Conservation (phyloP, 495 filamentous ascomycete species). For the Cryomyces minteri region DNA sequence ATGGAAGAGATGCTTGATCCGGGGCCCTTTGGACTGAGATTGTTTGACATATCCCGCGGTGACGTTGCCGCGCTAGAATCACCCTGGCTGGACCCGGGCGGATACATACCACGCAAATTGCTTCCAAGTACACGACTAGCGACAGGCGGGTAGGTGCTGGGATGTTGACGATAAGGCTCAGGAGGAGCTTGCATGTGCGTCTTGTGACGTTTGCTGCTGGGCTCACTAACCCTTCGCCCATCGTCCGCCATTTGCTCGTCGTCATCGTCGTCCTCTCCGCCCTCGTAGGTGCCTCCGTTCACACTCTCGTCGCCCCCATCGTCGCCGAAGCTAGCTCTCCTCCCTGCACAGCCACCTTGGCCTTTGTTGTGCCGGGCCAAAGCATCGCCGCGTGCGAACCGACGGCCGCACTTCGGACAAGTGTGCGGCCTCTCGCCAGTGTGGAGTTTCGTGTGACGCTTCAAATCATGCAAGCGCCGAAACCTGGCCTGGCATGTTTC, state of each 20-base stretch:
- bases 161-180: conserved; percentile 37
- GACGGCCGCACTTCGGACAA: conserved; percentile 80
- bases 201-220: conserved; percentile 27
- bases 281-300: conserved; percentile 54
- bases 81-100: conserved; percentile 9
- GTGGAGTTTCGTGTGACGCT: conserved; percentile 89
- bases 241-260: conserved; percentile 24
- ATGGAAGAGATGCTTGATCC: conserved; percentile 11
- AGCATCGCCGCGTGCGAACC: conserved; percentile 90
- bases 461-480: conserved; percentile 82
- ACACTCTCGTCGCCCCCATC: conserved; percentile 48
- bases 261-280: conserved; percentile 41
- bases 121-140: conserved; percentile 15
- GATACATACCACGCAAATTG: conserved; percentile 12
- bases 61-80: conserved; percentile 7
- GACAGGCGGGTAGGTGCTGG: conserved; percentile 65
- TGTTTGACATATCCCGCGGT: conserved; percentile 9
- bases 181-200: conserved; percentile 16
- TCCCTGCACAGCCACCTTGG: conserved; percentile 84
- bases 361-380: conserved; percentile 91
- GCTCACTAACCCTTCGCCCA: conserved; percentile 33
- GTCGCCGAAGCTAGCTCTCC: conserved; percentile 67
- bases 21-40: conserved; percentile 7
- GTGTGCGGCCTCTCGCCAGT: conserved; percentile 91
- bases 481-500: conserved; percentile 79